Evolutionary conservation across 139 green algal genomes (phyloP).

Genomic region (Chlorella sp.): DNA sequence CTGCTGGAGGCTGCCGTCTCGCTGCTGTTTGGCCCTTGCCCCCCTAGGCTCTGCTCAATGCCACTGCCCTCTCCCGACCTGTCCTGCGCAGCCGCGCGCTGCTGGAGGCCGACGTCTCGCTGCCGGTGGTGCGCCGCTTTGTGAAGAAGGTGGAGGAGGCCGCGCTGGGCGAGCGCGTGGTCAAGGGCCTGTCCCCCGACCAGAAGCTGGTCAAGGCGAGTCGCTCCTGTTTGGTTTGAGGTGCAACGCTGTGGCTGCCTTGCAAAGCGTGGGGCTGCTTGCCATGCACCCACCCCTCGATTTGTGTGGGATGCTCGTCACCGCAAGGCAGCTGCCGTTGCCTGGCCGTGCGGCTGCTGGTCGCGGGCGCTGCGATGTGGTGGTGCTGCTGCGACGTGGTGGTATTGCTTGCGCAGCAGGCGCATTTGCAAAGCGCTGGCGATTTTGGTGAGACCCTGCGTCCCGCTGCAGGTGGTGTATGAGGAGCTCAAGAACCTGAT

Average conservation of each 20-base stretch:
- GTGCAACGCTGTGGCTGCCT: not conserved
- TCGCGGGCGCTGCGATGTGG: too few relatives aligned
- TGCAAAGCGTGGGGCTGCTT: too few relatives aligned
- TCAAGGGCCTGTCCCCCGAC: constrained; percentile 88
- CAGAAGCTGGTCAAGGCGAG: constrained; percentile 92
- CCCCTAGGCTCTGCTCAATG: too few relatives aligned
- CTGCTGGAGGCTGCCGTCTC: not conserved
- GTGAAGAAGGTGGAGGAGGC: constrained; percentile 87
- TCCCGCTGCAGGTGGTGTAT: constrained; percentile 66
- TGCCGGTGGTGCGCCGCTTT: constrained; percentile 95
- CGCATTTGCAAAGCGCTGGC: not conserved
- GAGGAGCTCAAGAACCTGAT: constrained; percentile 95
- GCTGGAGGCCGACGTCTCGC: constrained; percentile 95
- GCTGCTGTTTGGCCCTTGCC: not conserved
- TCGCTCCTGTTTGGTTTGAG: not conserved
- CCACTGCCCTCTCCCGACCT: not conserved
- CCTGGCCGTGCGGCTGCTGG: too few relatives aligned
- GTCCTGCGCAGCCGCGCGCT: constrained; percentile 70
- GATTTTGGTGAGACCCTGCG: too few relatives aligned
- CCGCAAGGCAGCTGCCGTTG: too few relatives aligned
- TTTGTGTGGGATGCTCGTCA: too few relatives aligned
- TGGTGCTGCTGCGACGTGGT: too few relatives aligned
- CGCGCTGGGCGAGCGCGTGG: constrained; percentile 83
- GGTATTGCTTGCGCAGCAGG: too few relatives aligned
- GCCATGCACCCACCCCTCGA: too few relatives aligned